Evolutionary conservation across 2,329 filamentous ascomycete genomes (phyloP), one percentile per base, ranked within the genome.

Genomic region (Arthrocladium fulminans): DNA sequence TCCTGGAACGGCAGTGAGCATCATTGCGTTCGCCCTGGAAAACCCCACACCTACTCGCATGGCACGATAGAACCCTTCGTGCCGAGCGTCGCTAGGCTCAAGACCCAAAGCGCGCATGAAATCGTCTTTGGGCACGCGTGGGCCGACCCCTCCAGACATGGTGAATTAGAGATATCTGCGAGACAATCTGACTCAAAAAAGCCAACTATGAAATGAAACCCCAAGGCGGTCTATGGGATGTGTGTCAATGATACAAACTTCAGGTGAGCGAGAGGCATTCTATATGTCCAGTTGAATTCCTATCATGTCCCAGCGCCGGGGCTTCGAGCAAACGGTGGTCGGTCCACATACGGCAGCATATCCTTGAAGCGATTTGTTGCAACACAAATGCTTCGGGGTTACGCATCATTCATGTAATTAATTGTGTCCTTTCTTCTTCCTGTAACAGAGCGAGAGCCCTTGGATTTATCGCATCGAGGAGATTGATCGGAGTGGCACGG

Each of bases 21-120:
- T 47, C 19, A 17, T 20, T 9, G 32, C 29, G 35, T 17, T 2
- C 17, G 15, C 24, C 34, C 20, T 23, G 20, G 8, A 42, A 42
- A 44, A 17, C 29, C 32, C 32, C 12, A 4, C 29, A 61, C 65
- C 51, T 63, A 70, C 68, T 57, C 68, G 62, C 68, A 71, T 70
- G 37, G 67, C 67, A 46, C 66, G 62, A 52, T 71, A 71, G 41
- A 61, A 65, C 50, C 66, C 66, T 50, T 71, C 68, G 58, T 70
- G 64, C 48, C 67, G 65, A 19, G 66, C 62, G 52, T 70, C 62
- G 24, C 64, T 65, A 3, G 67, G 60, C 43, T 63, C 65, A 10
- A 71, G 59, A 29, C 64, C 65, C 38, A 71, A 56, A 19, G 68
- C 68, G 19, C 61, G 63, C 67, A 71, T 70, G 56, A 71, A 71